These are phyloP conservation scores for Colletotrichum somersetense DNA, from an alignment of 2,329 filamentous ascomycete genomes.

Conservation along the genomic window DNA sequence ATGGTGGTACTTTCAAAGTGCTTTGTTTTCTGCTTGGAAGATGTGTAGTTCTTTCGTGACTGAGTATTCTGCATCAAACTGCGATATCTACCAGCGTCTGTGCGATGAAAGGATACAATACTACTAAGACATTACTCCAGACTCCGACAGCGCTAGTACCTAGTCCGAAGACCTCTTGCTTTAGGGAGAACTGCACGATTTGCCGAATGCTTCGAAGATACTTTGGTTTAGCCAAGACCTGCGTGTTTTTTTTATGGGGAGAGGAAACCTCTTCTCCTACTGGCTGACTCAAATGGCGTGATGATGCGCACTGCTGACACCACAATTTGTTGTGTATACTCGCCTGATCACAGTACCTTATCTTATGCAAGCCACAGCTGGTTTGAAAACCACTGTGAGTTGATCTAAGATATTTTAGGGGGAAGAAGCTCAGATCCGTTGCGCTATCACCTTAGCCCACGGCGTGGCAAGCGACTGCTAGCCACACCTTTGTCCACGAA, in stretches of 20 bases:
- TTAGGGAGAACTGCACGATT: too few species aligned
- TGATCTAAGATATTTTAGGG: too few species aligned
- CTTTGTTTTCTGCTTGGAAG: background rate
- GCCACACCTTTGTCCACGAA: background rate
- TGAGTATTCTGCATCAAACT: background rate
- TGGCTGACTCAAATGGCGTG: slow-evolving; percentile 17
- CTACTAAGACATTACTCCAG: background rate
- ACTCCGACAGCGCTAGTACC: background rate
- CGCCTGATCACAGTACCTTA: background rate
- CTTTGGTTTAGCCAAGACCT: background rate
- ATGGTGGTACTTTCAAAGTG: background rate
- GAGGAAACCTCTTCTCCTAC: background rate
- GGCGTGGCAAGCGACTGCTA: background rate
- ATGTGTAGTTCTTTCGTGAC: too few species aligned
- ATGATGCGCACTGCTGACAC: slow-evolving; percentile 17
- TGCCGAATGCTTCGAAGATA: background rate
- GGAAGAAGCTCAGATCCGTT: background rate
- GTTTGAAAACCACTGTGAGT: background rate
- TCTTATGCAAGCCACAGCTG: background rate
- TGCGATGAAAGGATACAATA: background rate
- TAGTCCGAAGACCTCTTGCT: background rate
- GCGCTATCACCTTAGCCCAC: background rate
- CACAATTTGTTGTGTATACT: background rate
- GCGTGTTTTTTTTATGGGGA: background rate
- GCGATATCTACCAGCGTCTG: background rate